These are phyloP conservation scores for Lunasporangiospora selenospora DNA, from an alignment of 192 early-diverging fungal species.

Conservation along the genomic window DNA sequence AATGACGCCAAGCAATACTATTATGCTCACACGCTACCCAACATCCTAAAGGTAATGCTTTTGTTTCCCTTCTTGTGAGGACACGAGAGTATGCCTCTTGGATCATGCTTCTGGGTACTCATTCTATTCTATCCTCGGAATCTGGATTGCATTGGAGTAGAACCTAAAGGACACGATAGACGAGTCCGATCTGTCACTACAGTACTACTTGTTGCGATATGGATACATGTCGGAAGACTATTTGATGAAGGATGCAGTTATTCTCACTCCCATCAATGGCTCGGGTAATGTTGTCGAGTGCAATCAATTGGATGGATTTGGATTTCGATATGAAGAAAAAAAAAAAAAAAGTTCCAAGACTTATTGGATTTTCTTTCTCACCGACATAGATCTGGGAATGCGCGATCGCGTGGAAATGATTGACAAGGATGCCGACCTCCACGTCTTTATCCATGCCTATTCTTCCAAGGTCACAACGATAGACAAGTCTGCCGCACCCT, in stretches of 20 bases:
- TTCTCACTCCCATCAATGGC: constrained; percentile 41
- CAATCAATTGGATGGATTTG: constrained; percentile 26
- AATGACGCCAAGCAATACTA: constrained; percentile 81
- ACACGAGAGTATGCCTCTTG: too few species aligned
- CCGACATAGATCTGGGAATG: constrained; percentile 30
- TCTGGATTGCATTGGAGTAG: constrained; percentile 22
- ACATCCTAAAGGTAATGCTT: constrained; percentile 73
- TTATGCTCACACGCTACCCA: constrained; percentile 80
- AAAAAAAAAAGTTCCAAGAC: neutral
- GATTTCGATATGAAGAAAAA: too few species aligned
- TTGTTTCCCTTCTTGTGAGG: constrained; percentile 19
- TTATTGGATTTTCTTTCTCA: neutral
- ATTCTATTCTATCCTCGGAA: too few species aligned
- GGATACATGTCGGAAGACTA: constrained; percentile 80
- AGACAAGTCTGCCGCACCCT: constrained; percentile 17
- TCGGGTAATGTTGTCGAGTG: constrained; percentile 1
- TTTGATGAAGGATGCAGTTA: constrained; percentile 58
- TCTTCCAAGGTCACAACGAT: constrained; percentile 24
- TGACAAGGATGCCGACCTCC: constrained; percentile 36
- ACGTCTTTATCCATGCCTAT: constrained; percentile 28
- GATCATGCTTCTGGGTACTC: too few species aligned
- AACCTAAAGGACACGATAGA: constrained; percentile 84
- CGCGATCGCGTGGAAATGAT: constrained; percentile 34
- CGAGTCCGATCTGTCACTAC: constrained; percentile 82
- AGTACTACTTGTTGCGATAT: constrained; percentile 82